Conservation (phyloP, 805 yeast genomes). For the Metschnikowia drakensbergensis region DNA sequence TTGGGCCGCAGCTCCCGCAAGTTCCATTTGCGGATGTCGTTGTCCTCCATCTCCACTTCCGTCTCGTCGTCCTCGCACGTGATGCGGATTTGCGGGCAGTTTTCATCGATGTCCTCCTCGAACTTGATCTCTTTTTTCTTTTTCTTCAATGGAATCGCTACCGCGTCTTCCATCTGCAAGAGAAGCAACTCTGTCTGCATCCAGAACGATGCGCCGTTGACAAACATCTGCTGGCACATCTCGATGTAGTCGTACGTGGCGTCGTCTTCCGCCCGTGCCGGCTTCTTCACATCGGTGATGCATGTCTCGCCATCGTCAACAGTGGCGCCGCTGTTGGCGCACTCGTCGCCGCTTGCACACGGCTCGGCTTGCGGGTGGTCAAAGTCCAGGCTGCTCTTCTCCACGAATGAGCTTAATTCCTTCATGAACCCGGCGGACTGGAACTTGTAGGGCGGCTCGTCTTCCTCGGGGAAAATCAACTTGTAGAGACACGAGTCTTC, state of each 20-base stretch:
- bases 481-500: neutral
- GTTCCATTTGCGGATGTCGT: slow-evolving; percentile 3
- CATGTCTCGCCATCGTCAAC: neutral
- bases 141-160: neutral
- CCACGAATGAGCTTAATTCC: neutral
- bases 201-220: slow-evolving; percentile 2
- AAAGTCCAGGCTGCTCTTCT: neutral
- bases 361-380: no score
- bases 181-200: slow-evolving; percentile 8
- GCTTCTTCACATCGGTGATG: neutral
- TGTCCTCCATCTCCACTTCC: neutral
- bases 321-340: neutral
- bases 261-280: neutral
- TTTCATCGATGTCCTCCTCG: slow-evolving; percentile 1
- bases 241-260: slow-evolving; percentile 1
- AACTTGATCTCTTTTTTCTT: neutral
- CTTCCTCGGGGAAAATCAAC: slow-evolving; percentile 2
- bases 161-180: slow-evolving; percentile 1
- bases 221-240: slow-evolving; percentile 4
- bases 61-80: neutral
- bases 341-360: no score
- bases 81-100: slow-evolving; percentile 2
- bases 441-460: neutral
- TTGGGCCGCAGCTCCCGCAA: neutral
- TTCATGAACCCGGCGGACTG: neutral